Base-by-base conservation (phyloP, 495 filamentous ascomycete genomes). In the Staphylotrichum longicolle region DNA sequence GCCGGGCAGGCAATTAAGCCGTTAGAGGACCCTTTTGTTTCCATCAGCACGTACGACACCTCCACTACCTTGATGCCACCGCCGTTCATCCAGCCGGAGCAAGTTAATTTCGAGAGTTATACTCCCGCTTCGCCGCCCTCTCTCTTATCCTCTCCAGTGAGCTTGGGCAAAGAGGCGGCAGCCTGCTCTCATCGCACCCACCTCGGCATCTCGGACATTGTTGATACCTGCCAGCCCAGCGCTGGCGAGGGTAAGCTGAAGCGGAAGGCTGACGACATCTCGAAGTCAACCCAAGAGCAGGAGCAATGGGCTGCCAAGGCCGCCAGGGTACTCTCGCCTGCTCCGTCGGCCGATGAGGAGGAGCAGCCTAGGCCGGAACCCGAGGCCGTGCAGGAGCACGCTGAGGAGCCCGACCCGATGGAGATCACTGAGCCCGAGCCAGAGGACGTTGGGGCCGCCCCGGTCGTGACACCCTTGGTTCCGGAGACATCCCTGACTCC, bases 241-340 rank as follows among this genome's bases (percentile, higher is more conserved):
- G n/a, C 50, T n/a, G 45, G 53, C 2, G 39, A 54, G 11, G 11
- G 15, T 4, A 49, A 62, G 12, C 67, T 27, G 59, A 71, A 27
- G 70, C 70, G 75, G 10, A 77, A 75, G 60, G 71, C 71, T 9
- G 62, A 71, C 1, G 72, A 74, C 12, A 77, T 78, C 11, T 77
- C 74, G 2, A 56, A 66, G 4, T 55, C 57, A 3, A 68, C 64
- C n/a, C 42, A 64, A 5, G 68, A 68, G 8, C 67, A 77, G 39
- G 54, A 70, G n/a, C 27, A 33, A 37, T 66, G 68, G 66, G 61
- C 48, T 32, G 32, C 42, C 8, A 37, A 35, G 32, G 27, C 7
- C 4, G 8, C 55, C 15, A 7, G 40, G 12, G 8, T 11, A 5
- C 30, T 12, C 12, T 35, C 41, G 15, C 41, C 9, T 0, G 41